phyloP scores from a whole-genome alignment of 306 rosid species.

The Malus asiatica region DNA sequence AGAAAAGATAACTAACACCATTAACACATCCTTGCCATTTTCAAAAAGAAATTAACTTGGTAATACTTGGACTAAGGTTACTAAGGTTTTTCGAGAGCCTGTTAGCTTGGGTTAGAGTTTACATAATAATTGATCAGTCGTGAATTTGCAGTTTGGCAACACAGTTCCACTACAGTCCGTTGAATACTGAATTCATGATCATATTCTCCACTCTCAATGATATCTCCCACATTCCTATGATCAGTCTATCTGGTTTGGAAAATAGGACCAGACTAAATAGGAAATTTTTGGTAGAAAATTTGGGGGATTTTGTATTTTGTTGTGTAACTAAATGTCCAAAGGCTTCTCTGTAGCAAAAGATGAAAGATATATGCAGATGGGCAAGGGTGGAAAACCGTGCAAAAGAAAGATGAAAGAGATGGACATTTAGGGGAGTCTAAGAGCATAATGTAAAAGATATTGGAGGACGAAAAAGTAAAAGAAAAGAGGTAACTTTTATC shows the following conservation, averaged over 20 bases:
- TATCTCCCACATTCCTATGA: too few species aligned
- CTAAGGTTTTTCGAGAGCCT: not conserved
- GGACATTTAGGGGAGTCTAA: constrained; percentile 43
- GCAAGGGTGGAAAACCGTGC: constrained; percentile 30
- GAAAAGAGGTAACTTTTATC: constrained; percentile 64
- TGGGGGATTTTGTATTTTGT: not conserved
- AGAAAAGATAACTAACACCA: too few species aligned
- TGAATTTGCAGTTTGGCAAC: too few species aligned
- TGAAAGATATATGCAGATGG: not conserved
- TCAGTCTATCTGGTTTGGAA: too few species aligned
- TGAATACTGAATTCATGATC: too few species aligned
- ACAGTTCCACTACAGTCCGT: too few species aligned
- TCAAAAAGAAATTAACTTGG: not conserved
- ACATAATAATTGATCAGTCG: not conserved
- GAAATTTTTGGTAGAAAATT: not conserved
- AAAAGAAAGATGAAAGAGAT: constrained; percentile 23
- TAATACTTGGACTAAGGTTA: not conserved
- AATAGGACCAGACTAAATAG: too few species aligned
- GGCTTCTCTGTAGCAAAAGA: not conserved
- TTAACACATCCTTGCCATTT: not conserved
- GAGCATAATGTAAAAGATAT: constrained; percentile 60
- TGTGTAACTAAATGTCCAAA: not conserved
- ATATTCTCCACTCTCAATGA: too few species aligned
- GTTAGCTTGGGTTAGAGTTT: not conserved
- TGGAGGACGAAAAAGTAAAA: constrained; percentile 79